Evolutionary conservation across 129 eudicot genomes (phyloP).

Genomic region (Ambrosia trifida): DNA sequence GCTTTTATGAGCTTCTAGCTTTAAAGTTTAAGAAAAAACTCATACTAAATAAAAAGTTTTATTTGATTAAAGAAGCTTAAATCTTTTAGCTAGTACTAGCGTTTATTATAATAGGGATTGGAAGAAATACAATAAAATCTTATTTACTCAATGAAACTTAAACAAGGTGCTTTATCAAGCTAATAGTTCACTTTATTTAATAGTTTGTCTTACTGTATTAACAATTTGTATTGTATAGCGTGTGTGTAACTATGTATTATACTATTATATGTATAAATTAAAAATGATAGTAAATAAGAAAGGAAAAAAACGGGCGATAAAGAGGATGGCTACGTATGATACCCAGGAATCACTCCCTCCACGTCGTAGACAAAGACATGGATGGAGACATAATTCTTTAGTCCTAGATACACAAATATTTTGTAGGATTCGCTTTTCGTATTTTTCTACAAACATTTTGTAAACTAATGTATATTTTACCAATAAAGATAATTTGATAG

Average conservation of each 20-base stretch:
- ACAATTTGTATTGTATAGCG: not conserved
- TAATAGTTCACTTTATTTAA: too few species aligned
- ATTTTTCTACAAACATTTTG: conserved; percentile 25
- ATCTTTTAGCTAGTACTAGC: too few species aligned
- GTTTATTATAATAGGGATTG: too few species aligned
- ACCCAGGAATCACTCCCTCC: conserved; percentile 57
- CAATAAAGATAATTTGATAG: conserved; percentile 21
- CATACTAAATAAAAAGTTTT: too few species aligned
- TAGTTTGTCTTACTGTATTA: not conserved
- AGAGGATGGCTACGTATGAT: conserved; percentile 63
- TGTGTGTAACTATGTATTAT: too few species aligned
- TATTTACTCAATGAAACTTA: too few species aligned
- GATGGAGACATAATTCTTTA: conserved; percentile 44
- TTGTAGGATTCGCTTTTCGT: conserved; percentile 35
- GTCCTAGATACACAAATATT: conserved; percentile 28
- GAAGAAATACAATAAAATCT: too few species aligned
- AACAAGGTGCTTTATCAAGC: too few species aligned
- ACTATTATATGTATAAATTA: not conserved
- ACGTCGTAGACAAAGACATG: conserved; percentile 42
- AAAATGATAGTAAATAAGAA: not conserved
- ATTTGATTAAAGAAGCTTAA: too few species aligned
- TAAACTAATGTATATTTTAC: conserved; percentile 10
- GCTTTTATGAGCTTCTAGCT: too few species aligned
- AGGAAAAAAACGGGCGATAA: conserved; percentile 35
- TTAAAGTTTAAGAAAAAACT: too few species aligned